A percentile compares a stretch with the other conserved stretches of the same genome.
phyloP scores from a whole-genome alignment of 108 stramenopile genomes.

The Skeletonema tropicum region DNA sequence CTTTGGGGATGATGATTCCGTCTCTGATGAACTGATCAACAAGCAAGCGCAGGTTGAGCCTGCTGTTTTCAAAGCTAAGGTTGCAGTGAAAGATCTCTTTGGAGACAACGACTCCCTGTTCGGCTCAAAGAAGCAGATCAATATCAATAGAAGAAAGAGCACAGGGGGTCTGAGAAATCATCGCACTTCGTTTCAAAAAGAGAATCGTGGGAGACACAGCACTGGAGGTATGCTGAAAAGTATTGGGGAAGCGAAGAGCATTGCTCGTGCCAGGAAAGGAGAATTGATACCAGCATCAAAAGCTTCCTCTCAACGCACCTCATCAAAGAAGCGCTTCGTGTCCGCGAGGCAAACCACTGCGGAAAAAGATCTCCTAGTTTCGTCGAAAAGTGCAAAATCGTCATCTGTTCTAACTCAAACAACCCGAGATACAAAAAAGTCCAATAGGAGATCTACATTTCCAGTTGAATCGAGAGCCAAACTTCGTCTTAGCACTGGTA shows the following conservation, averaged over 20 bases:
- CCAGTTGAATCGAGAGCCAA: background rate
- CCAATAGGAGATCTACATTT: background rate
- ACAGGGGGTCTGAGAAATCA: background rate
- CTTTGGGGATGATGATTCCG: no score
- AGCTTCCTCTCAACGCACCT: background rate
- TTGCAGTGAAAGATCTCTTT: background rate
- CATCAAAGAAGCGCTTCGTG: no score
- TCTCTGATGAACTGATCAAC: no score
- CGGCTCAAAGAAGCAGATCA: background rate
- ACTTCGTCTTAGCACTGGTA: background rate
- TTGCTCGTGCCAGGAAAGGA: background rate
- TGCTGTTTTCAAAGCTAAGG: background rate
- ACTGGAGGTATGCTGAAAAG: background rate
- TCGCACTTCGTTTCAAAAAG: background rate
- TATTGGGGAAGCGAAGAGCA: background rate
- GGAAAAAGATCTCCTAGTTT: background rate
- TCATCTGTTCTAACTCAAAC: background rate
- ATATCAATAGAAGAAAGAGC: slow-evolving; percentile 1
- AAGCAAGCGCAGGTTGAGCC: no score
- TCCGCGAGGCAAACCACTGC: background rate
- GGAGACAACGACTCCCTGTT: background rate
- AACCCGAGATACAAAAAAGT: background rate
- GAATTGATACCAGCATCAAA: background rate
- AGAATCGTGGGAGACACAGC: background rate
- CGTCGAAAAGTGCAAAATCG: background rate